Base-by-base conservation (phyloP, 2,329 filamentous ascomycete species). In the Alternaria gansuensis region DNA sequence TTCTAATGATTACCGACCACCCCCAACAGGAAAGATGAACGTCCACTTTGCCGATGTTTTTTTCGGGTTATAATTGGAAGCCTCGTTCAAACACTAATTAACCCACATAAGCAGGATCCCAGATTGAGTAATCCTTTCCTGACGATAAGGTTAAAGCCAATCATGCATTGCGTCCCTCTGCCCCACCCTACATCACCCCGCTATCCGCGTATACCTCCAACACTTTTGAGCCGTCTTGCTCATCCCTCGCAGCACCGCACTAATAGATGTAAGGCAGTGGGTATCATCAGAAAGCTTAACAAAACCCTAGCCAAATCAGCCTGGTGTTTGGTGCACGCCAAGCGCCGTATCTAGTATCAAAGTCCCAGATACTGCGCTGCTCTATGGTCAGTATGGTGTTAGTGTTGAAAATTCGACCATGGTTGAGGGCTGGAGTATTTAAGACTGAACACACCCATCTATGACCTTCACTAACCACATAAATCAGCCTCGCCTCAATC, bases 101-200 rank as follows among this genome's bases (percentile, higher is more conserved):
- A 51, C 11, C 23, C 48, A 51, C 37, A 43, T 23, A 48, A 26
- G 41, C 52, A 33, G 37, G 43, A 54, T 48, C 31, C 29, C 44
- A 34, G 44, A 46, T 46, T 3, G 44, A 37, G 52, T 36, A 54
- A 40, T 54, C n/a, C 43, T 49, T 48, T 54, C 52, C 52, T 40
- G 21, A 28, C 43, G 52, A 54, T 54, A 54, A 49, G 52, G 11
- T n/a, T 9, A 36, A 17, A 44, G 34, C 43, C 52, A 54, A 54
- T 40, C 33, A 23, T 24, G 28, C 4, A 49, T 37, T 17, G 23
- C 29, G 10, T 2, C 5, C 3, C 23, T 6, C 24, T 49, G 46
- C 46, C 46, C 46, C 46, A 37, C 46, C 29, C 10, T 36, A 6
- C 3, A 5, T 21, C n/a, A 46, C 43, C 43, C 43, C 43, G 33